These are phyloP conservation scores for Boletus edulis DNA, from an alignment of 768 basidiomycete species.

Conservation along the genomic window DNA sequence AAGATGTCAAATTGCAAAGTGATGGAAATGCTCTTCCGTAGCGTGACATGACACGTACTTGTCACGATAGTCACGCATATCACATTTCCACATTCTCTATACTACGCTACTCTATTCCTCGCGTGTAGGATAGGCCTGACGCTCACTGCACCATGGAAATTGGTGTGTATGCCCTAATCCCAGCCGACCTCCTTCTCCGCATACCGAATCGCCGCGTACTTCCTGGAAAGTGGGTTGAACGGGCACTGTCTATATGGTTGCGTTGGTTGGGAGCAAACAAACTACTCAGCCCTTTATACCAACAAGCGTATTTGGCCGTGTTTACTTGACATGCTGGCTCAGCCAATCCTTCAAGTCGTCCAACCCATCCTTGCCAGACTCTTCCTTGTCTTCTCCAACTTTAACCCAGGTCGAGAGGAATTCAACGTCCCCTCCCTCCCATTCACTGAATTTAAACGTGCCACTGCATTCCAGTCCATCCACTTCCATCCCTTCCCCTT, in stretches of 20 bases:
- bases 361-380: constrained; percentile 37
- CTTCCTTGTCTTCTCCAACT: constrained; percentile 31
- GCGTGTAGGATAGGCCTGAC: constrained; percentile 67
- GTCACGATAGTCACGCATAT: constrained; percentile 3
- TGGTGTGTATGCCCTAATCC: constrained; percentile 62
- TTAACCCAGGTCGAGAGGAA: constrained; percentile 60
- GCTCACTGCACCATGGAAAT: constrained; percentile 50
- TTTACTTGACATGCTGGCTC: constrained; percentile 32
- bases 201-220: constrained; percentile 67
- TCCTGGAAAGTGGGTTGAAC: constrained; percentile 42
- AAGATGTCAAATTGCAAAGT: constrained; percentile 17
- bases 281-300: constrained; percentile 12
- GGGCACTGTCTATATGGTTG: constrained; percentile 77
- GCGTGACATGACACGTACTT: constrained; percentile 20
- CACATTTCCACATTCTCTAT: neutral
- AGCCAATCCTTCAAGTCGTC: constrained; percentile 48
- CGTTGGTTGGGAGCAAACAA: constrained; percentile 30
- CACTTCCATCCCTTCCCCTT: constrained; percentile 61
- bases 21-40: neutral
- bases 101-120: neutral
- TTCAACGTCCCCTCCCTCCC: constrained; percentile 81
- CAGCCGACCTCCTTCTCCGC: constrained; percentile 57
- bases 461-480: constrained; percentile 73
- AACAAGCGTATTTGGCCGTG: constrained; percentile 24
- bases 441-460: constrained; percentile 70